Evolutionary conservation across 495 filamentous ascomycete genomes (phyloP).

Genomic region (Penicillium chermesinum): DNA sequence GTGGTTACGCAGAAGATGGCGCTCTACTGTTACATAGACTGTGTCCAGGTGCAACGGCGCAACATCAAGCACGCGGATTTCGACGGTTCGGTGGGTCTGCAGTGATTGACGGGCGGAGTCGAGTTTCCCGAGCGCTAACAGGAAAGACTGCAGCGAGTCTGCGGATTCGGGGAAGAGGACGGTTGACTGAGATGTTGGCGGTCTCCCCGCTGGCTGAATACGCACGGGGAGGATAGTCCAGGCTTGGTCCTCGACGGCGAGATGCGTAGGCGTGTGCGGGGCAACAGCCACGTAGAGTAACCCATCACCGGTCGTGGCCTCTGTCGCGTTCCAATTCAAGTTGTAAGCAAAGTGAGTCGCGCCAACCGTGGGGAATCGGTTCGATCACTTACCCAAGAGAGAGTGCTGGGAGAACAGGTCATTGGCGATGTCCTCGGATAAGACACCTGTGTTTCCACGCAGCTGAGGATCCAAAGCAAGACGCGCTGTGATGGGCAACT

Average conservation of each 20-base stretch:
- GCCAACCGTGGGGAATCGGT: not conserved
- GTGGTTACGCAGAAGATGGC: constrained; percentile 59
- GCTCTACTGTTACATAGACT: constrained; percentile 79
- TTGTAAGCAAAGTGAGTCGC: constrained; percentile 1
- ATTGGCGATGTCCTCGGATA: constrained; percentile 79
- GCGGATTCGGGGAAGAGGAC: constrained; percentile 79
- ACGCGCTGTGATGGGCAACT: constrained; percentile 53
- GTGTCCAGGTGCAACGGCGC: constrained; percentile 73
- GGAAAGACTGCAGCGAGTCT: constrained; percentile 71
- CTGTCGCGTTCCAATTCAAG: constrained; percentile 6
- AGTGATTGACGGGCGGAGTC: constrained; percentile 47
- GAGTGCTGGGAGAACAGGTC: constrained; percentile 67
- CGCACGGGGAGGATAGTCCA: constrained; percentile 86
- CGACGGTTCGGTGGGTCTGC: constrained; percentile 57
- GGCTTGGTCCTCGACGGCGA: constrained; percentile 53
- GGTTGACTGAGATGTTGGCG: constrained; percentile 72
- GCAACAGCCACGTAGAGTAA: constrained; percentile 70
- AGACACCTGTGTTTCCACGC: constrained; percentile 78
- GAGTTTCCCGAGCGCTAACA: constrained; percentile 57
- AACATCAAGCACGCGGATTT: constrained; percentile 78
- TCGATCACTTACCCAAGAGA: constrained; percentile 29
- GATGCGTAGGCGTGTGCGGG: constrained; percentile 64
- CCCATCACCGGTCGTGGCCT: constrained; percentile 21
- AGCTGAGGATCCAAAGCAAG: constrained; percentile 76
- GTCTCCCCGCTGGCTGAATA: constrained; percentile 61